Conservation (phyloP, 2,329 filamentous ascomycete species). For the Lizonia empirigonia region DNA sequence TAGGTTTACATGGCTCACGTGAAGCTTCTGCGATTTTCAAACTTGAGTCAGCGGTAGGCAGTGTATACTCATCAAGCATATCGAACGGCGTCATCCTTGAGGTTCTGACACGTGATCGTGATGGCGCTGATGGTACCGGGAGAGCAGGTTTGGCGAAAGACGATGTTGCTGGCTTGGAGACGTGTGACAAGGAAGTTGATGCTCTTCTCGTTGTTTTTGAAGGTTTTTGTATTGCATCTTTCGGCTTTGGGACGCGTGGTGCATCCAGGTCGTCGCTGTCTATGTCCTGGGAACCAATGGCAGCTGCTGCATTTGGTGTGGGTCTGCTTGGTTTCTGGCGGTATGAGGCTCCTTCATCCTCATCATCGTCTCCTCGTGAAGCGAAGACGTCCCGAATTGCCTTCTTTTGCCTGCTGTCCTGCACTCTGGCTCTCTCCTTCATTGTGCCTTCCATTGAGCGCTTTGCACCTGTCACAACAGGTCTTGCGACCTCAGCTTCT, state of each 20-base stretch:
- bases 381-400: constrained; percentile 35
- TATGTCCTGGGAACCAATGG: constrained; percentile 14
- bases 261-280: constrained; percentile 42
- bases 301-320: not conserved
- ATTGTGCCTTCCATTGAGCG: constrained; percentile 28
- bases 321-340: not conserved
- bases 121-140: constrained; percentile 11
- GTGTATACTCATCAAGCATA: constrained; percentile 32
- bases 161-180: not conserved
- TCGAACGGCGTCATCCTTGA: constrained; percentile 33
- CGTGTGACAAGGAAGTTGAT: not conserved
- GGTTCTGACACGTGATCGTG: constrained; percentile 15
- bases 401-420: constrained; percentile 38
- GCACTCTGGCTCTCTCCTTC: constrained; percentile 40
- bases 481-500: constrained; percentile 28
- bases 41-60: not conserved
- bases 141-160: constrained; percentile 29
- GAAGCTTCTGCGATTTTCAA: not conserved
- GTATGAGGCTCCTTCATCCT: constrained; percentile 1
- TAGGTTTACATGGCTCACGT: not conserved
- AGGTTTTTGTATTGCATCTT: not conserved
- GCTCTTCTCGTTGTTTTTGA: not conserved
- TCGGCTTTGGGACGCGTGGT: constrained; percentile 14
- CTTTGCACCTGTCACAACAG: constrained; percentile 36
- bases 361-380: constrained; percentile 17